A percentile compares a stretch with the other conserved stretches of the same genome.
These are phyloP conservation scores for Pseudogymnoascus sp. DNA, from an alignment of 2,329 filamentous ascomycete species.

Conservation along the genomic window DNA sequence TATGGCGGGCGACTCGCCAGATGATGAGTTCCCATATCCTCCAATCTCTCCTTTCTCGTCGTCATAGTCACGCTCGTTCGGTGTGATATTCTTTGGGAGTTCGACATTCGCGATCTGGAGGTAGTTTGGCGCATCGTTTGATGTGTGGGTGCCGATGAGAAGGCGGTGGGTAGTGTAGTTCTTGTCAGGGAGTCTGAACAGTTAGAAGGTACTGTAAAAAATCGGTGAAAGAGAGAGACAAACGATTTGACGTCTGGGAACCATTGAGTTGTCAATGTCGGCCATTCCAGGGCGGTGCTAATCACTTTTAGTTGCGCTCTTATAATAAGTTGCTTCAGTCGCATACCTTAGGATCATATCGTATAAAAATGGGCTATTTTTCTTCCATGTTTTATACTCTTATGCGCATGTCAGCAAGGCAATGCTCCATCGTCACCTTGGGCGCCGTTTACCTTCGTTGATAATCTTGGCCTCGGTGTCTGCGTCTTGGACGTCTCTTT, in stretches of 20 bases:
- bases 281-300: slow-evolving; percentile 91
- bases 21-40: slow-evolving; percentile 67
- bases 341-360: slow-evolving; percentile 81
- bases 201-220: slow-evolving; percentile 6
- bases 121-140: slow-evolving; percentile 76
- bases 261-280: slow-evolving; percentile 95
- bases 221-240: slow-evolving; percentile 19
- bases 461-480: slow-evolving; percentile 77
- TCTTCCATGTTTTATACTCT: slow-evolving; percentile 99
- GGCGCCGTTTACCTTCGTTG: slow-evolving; percentile 52
- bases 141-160: slow-evolving; percentile 90
- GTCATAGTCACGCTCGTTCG: slow-evolving; percentile 79
- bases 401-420: slow-evolving; percentile 9
- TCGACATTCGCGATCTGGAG: slow-evolving; percentile 92
- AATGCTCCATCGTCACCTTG: not conserved
- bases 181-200: slow-evolving; percentile 62
- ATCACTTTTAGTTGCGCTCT: slow-evolving; percentile 13
- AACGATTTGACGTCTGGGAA: slow-evolving; percentile 85
- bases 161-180: slow-evolving; percentile 82
- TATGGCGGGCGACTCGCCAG: slow-evolving; percentile 62
- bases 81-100: slow-evolving; percentile 68
- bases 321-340: not conserved
- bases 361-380: slow-evolving; percentile 96
- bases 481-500: slow-evolving; percentile 58
- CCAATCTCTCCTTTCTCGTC: slow-evolving; percentile 89